These are phyloP conservation scores for Trichosporon ovoides DNA, from an alignment of 1,284 basidiomycete species.

Conservation along the genomic window DNA sequence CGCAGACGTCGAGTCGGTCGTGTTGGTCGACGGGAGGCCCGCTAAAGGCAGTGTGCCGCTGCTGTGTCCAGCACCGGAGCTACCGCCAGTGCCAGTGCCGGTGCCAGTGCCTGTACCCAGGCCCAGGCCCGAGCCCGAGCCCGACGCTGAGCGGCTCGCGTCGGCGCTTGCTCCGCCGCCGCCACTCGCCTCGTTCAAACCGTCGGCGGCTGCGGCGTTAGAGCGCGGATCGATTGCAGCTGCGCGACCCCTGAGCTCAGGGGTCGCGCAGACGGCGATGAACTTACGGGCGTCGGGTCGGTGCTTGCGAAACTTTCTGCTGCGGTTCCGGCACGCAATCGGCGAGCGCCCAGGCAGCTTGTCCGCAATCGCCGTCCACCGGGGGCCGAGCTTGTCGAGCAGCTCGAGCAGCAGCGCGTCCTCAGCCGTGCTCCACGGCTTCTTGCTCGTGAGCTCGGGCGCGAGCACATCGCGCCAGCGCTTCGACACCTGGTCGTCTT, in stretches of 20 bases:
- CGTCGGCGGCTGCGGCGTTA: conserved; percentile 1
- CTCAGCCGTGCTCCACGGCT: conserved; percentile 22
- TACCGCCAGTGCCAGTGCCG: not conserved
- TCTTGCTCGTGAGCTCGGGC: conserved; percentile 21
- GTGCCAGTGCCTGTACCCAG: not conserved
- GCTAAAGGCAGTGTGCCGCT: not conserved
- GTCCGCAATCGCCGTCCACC: conserved; percentile 26
- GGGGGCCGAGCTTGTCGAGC: conserved; percentile 20
- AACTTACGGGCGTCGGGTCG: not conserved
- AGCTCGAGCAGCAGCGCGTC: conserved; percentile 22
- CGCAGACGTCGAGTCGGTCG: not conserved
- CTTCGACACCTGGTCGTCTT: conserved; percentile 28
- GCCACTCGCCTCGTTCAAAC: no score
- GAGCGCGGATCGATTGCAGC: not conserved
- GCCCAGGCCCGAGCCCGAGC: not conserved
- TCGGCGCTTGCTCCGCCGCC: no score
- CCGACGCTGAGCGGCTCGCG: no score
- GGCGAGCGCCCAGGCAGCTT: conserved; percentile 21
- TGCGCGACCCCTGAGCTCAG: no score
- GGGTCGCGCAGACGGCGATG: not conserved
- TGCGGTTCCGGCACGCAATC: conserved; percentile 24
- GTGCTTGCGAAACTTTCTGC: conserved; percentile 11
- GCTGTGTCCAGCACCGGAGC: not conserved
- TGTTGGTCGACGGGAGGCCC: not conserved
- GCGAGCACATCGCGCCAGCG: conserved; percentile 27